These are phyloP conservation scores for Dictyostelium firmibasis DNA, from an alignment of 78 protist species.

Conservation along the genomic window DNA sequence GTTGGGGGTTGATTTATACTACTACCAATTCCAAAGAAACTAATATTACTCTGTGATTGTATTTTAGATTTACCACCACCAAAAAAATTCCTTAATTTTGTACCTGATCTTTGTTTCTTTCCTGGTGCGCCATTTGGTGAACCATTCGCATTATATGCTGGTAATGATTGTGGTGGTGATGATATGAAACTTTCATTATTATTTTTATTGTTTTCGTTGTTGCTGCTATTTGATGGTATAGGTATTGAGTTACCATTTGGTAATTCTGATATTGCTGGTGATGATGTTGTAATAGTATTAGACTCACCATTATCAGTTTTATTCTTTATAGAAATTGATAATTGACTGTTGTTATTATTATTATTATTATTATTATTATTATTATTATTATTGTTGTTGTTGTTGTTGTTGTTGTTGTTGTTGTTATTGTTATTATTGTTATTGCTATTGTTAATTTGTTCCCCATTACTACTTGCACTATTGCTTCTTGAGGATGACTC, in stretches of 20 bases:
- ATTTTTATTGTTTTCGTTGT: no score
- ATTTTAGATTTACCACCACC: neutral
- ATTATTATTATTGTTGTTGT: neutral
- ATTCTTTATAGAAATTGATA: neutral
- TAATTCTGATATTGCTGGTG: neutral
- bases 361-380: neutral
- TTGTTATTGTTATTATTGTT: neutral
- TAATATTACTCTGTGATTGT: neutral
- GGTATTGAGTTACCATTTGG: neutral
- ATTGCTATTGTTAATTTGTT: neutral
- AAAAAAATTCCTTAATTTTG: constrained; percentile 28
- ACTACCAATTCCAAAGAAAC: neutral
- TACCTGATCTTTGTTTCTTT: constrained; percentile 56
- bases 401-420: neutral
- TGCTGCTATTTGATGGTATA: neutral
- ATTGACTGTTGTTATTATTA: neutral
- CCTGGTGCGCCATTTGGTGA: neutral
- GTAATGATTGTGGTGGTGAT: neutral
- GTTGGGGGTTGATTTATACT: neutral
- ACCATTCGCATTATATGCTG: neutral
- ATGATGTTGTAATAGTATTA: constrained; percentile 18
- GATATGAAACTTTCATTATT: neutral
- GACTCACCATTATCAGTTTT: no score
- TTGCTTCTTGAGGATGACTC: neutral
- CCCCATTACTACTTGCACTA: neutral